Percentiles rank a stretch among this genome's conserved stretches.
These are phyloP conservation scores for Dactylonectria macrodidyma DNA, from an alignment of 2,329 filamentous ascomycete species.

Conservation along the genomic window DNA sequence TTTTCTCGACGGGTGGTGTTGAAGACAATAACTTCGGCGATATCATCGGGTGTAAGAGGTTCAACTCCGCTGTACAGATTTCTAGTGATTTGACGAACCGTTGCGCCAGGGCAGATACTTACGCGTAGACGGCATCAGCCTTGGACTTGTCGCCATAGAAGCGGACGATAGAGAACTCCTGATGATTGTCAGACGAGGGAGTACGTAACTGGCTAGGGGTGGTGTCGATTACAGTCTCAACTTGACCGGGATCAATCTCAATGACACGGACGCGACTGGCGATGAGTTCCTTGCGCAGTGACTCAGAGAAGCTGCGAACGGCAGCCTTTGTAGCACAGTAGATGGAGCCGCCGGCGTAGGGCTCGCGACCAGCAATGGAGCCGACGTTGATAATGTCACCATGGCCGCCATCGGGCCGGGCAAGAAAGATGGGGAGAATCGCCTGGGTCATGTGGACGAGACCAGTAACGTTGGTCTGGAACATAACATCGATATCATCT, in stretches of 20 bases:
- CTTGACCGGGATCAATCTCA: conserved; percentile 91
- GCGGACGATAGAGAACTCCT: conserved; percentile 90
- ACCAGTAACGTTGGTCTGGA: conserved; percentile 93
- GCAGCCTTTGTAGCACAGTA: conserved; percentile 96
- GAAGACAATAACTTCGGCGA: conserved; percentile 93
- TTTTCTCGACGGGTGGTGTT: conserved; percentile 88
- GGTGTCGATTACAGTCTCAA: conserved; percentile 77
- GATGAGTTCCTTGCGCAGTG: conserved; percentile 86
- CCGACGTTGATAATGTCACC: conserved; percentile 98
- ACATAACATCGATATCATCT: conserved; percentile 89
- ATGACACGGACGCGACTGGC: conserved; percentile 86
- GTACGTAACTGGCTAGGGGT: neutral
- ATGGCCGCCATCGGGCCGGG: conserved; percentile 79
- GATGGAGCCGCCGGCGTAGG: conserved; percentile 88
- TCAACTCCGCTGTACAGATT: conserved; percentile 75
- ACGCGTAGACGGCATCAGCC: conserved; percentile 91
- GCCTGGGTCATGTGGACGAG: conserved; percentile 98
- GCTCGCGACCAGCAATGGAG: conserved; percentile 87
- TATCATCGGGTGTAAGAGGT: conserved; percentile 89
- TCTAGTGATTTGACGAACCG: conserved; percentile 7
- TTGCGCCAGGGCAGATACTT: conserved; percentile 52
- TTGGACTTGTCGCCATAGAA: conserved; percentile 92
- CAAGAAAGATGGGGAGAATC: conserved; percentile 85
- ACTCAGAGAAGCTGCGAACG: conserved; percentile 86
- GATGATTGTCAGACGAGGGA: conserved; percentile 7